Conservation (phyloP, 345 rosid species). For the Firmiana major region DNA sequence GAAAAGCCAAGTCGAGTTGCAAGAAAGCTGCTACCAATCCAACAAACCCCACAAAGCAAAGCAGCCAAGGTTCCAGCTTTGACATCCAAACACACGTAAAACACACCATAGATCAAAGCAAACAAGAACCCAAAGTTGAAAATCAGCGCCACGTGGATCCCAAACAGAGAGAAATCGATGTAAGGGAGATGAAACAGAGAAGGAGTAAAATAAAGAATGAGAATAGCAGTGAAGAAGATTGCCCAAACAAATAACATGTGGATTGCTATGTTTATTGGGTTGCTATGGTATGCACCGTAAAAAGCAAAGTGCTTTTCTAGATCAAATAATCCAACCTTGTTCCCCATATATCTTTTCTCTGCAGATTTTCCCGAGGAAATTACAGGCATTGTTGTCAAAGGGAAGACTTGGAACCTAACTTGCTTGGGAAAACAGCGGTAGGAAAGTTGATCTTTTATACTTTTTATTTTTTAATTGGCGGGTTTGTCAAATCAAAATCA, state of each 20-base stretch:
- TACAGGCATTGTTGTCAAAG: neutral
- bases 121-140: constrained; percentile 52
- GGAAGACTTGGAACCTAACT: neutral
- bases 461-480: neutral
- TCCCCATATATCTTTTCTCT: constrained; percentile 42
- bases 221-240: constrained; percentile 48
- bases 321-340: constrained; percentile 37
- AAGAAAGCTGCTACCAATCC: constrained; percentile 40
- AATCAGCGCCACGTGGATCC: constrained; percentile 25
- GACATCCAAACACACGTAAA: constrained; percentile 46
- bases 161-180: constrained; percentile 31
- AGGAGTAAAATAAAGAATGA: constrained; percentile 52
- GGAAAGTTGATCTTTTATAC: neutral
- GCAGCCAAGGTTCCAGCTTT: constrained; percentile 64
- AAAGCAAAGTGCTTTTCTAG: constrained; percentile 50
- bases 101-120: constrained; percentile 37
- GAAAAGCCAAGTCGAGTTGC: constrained; percentile 46
- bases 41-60: constrained; percentile 42
- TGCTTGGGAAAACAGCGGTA: neutral
- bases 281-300: constrained; percentile 50
- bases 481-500: neutral
- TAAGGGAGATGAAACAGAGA: constrained; percentile 31
- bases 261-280: constrained; percentile 37
- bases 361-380: neutral
- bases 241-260: constrained; percentile 68